Conservation (phyloP, 768 basidiomycete genomes). For the Leccinum imitatum region DNA sequence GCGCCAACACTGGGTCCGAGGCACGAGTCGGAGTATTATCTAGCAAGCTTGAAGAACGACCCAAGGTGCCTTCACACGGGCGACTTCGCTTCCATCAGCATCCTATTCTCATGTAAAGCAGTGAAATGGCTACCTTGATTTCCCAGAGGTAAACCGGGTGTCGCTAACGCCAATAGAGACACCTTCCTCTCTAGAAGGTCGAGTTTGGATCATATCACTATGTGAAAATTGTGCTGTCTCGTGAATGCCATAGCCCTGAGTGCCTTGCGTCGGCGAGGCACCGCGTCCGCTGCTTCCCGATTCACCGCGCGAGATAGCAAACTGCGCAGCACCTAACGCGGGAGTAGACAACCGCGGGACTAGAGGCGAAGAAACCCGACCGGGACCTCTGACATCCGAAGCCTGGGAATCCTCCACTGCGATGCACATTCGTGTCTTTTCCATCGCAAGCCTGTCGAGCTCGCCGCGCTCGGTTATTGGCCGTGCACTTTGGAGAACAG, state of each 20-base stretch:
- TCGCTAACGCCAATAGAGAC: background rate
- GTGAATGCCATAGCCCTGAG: background rate
- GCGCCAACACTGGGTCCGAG: background rate
- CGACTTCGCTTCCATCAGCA: constrained; percentile 6
- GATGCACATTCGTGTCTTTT: background rate
- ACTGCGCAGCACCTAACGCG: background rate
- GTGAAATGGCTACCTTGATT: background rate
- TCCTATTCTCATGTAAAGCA: background rate
- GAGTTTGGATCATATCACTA: background rate
- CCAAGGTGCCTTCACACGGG: background rate
- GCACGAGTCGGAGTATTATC: background rate
- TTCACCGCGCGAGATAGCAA: background rate
- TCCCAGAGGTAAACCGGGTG: background rate
- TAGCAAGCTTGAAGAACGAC: background rate
- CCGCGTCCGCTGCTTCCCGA: no score
- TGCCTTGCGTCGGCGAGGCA: background rate
- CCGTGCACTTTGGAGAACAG: background rate
- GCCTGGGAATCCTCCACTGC: background rate
- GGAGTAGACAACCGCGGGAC: background rate
- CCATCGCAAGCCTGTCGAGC: background rate
- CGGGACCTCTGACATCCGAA: background rate
- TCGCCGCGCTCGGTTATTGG: background rate
- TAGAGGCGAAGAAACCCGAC: background rate
- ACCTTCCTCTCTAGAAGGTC: background rate
- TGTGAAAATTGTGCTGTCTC: background rate